These are phyloP conservation scores for Spinacia oleracea DNA, from an alignment of 179 eudicot species.

Conservation along the genomic window DNA sequence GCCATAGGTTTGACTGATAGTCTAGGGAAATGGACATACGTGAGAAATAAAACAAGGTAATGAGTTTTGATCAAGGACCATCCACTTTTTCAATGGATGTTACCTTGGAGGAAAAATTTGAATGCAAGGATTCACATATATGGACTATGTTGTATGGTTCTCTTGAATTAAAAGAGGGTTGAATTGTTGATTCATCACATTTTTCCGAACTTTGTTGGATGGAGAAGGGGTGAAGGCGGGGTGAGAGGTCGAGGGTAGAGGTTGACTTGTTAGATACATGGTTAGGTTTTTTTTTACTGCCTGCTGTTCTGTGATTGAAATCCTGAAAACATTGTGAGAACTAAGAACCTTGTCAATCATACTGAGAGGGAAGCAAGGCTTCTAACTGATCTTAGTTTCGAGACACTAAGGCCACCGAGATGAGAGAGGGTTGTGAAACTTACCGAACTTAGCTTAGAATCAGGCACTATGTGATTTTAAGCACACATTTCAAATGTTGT, in stretches of 20 bases:
- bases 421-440: not conserved
- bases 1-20: not conserved
- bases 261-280: not conserved
- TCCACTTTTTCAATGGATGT: not conserved
- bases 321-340: not conserved
- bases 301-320: not conserved
- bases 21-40: not conserved
- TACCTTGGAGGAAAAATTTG: not conserved
- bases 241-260: not conserved
- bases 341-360: not conserved
- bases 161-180: conserved; percentile 2
- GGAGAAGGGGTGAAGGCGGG: not conserved
- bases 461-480: not conserved
- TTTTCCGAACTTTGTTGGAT: no score
- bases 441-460: not conserved
- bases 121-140: not conserved
- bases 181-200: not conserved
- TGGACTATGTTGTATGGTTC: not conserved
- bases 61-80: not conserved
- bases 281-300: not conserved
- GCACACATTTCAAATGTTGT: not conserved
- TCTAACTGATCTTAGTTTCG: not conserved
- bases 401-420: not conserved
- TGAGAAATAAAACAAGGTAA: not conserved
- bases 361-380: not conserved